Percentiles rank a stretch among this genome's conserved stretches.
Conservation (phyloP, 345 rosid genomes). For the Nephelium lappaceum region DNA sequence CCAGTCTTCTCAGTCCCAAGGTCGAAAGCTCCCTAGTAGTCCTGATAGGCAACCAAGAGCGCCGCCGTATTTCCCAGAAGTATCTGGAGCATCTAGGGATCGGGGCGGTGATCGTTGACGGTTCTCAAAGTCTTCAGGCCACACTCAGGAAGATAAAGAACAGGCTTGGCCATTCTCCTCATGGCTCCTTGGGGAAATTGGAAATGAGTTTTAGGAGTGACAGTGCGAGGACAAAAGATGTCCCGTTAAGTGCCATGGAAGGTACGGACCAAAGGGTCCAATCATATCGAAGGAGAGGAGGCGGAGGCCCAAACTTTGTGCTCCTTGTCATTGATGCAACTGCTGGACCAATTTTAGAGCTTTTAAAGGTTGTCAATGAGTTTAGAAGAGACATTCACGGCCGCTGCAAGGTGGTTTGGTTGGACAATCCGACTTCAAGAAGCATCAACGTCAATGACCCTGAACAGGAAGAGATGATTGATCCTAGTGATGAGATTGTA, state of each 20-base stretch:
- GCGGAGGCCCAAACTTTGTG: constrained; percentile 28
- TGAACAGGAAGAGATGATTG: constrained; percentile 19
- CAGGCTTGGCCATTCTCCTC: constrained; percentile 41
- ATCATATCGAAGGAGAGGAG: constrained; percentile 18
- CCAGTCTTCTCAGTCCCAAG: constrained; percentile 45
- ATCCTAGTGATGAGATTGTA: constrained; percentile 42
- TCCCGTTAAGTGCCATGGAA: constrained; percentile 56
- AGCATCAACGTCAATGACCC: constrained; percentile 15
- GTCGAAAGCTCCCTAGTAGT: constrained; percentile 68
- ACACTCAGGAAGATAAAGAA: constrained; percentile 38
- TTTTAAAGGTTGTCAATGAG: constrained; percentile 39
- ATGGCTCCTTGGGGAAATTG: constrained; percentile 44
- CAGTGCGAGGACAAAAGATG: constrained; percentile 39
- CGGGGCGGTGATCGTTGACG: constrained; percentile 44
- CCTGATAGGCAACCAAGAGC: constrained; percentile 49
- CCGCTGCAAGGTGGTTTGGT: constrained; percentile 67
- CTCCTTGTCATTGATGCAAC: constrained; percentile 65
- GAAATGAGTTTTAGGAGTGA: constrained; percentile 47
- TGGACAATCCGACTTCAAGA: constrained; percentile 46
- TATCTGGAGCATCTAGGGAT: constrained; percentile 60
- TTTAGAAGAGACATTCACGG: constrained; percentile 45
- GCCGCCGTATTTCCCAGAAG: constrained; percentile 49
- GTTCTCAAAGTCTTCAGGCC: constrained; percentile 43
- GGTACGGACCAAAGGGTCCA: constrained; percentile 43
- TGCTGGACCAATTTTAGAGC: constrained; percentile 46